A percentile compares a stretch with the other conserved stretches of the same genome.
phyloP scores from a whole-genome alignment of 2,329 filamentous ascomycete genomes.

The Tolypocladium endophyticum region DNA sequence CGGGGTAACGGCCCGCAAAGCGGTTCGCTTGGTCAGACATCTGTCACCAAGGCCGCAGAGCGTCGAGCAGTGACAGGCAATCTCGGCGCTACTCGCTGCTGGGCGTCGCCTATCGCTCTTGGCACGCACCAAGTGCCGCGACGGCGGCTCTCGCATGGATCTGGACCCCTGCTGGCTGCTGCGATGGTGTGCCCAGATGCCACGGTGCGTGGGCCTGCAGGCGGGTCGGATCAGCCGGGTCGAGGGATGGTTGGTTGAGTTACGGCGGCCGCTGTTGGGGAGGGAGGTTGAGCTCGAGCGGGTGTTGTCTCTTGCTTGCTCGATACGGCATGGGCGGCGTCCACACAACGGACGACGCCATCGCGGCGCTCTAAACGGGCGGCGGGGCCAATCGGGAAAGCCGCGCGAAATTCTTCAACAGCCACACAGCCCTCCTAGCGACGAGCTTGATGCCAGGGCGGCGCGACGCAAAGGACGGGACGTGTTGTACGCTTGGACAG shows the following conservation, averaged over 20 bases:
- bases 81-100: not conserved
- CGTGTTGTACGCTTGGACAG: no score
- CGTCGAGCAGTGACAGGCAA: not conserved
- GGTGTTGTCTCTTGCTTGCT: no score
- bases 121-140: not conserved
- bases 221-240: not conserved
- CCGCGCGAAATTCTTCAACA: not conserved
- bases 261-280: not conserved
- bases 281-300: not conserved
- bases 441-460: not conserved
- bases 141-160: not conserved
- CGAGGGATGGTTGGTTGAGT: not conserved
- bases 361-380: not conserved
- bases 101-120: not conserved
- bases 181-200: not conserved
- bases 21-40: not conserved
- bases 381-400: not conserved
- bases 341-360: no score
- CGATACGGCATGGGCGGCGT: not conserved
- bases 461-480: not conserved
- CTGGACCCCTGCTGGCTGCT: not conserved
- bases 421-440: not conserved
- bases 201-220: not conserved
- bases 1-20: not conserved
- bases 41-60: not conserved